phyloP scores from a whole-genome alignment of 805 yeast genomes.

The Saccharomycopsis schoenii region DNA sequence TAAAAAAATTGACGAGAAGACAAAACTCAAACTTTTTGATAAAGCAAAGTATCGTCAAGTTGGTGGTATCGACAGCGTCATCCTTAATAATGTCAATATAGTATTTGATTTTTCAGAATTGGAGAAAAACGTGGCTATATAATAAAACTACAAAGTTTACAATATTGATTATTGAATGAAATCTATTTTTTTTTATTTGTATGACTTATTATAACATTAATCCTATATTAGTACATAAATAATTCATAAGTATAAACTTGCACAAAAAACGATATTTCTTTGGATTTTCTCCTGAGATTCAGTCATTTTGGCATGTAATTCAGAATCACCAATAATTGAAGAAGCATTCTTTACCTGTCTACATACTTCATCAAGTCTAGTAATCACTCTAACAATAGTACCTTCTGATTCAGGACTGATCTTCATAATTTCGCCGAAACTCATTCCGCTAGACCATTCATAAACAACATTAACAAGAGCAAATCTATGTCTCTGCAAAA shows the following conservation, averaged over 20 bases:
- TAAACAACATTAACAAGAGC: conserved; percentile 89
- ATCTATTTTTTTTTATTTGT: not conserved
- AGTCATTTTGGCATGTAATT: conserved; percentile 80
- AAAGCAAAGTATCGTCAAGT: conserved; percentile 46
- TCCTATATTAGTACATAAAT: not conserved
- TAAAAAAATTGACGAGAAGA: conserved; percentile 36
- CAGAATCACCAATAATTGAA: conserved; percentile 85
- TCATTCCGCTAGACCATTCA: conserved; percentile 95
- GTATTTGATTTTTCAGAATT: not conserved
- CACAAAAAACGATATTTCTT: conserved; percentile 95
- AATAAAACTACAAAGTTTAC: not conserved
- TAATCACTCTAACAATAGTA: conserved; percentile 90
- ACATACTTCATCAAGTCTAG: conserved; percentile 88
- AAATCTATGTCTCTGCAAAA: conserved; percentile 74
- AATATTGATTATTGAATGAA: not conserved
- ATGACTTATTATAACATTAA: not conserved
- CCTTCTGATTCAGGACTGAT: conserved; percentile 91
- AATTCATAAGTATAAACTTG: conserved; percentile 68
- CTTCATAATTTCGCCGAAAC: conserved; percentile 85
- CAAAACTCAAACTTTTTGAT: conserved; percentile 29
- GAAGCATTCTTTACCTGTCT: conserved; percentile 93
- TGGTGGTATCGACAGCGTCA: conserved; percentile 47
- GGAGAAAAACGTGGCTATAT: not conserved
- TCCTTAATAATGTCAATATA: conserved; percentile 19
- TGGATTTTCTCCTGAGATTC: conserved; percentile 91